Base-by-base conservation (phyloP, 805 yeast genomes). In the Candida vaughaniae region DNA sequence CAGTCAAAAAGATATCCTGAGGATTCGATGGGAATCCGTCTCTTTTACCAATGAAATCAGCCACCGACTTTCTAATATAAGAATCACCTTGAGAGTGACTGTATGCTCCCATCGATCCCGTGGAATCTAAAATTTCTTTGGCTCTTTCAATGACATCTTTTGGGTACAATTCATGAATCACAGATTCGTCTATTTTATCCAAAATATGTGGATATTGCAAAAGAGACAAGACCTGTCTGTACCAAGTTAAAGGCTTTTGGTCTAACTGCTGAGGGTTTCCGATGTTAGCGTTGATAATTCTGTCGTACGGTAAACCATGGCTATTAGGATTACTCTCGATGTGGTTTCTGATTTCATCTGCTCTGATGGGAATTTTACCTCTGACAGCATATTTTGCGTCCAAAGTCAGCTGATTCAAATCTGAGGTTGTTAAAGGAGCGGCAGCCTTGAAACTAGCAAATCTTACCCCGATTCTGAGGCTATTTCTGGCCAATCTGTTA, bases 201-300 rank as follows among this genome's bases (percentile, higher is more conserved):
- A 90, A 50, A 35, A 90, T 61, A 20, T 71, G 76, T 1, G 99
- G 98, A 58, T 86, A 84, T 64, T 93, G 96, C 49, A 91, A 65
- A 29, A 90, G 61, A 0, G 97, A 78, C 42, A 91, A 67, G 3
- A 90, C 95, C 58, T 90, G 95, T 52, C 99, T 77, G 63, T 88
- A 90, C 69, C 93, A 93, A n/a, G 95, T 86, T 51, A 93, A 71
- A 1, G 99, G 99, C 53, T 81, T 75, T 62, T 93, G 99, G 49
- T 88, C 91, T 56, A 93, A 72, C 59, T 91, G 98, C 63, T 93
- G 99, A 2, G 99, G 99, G 58, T 93, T 93, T 20, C 99, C 99
- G 45, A 93, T 93, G 58, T 93, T 93, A 46, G 96, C 93, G 53
- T 79, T 82, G 56, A 95, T 84, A 51, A 93, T 85, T 42, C 75